These are phyloP conservation scores for Chlamydomonas schloesseri DNA, from an alignment of 139 green algal genomes.

Conservation along the genomic window DNA sequence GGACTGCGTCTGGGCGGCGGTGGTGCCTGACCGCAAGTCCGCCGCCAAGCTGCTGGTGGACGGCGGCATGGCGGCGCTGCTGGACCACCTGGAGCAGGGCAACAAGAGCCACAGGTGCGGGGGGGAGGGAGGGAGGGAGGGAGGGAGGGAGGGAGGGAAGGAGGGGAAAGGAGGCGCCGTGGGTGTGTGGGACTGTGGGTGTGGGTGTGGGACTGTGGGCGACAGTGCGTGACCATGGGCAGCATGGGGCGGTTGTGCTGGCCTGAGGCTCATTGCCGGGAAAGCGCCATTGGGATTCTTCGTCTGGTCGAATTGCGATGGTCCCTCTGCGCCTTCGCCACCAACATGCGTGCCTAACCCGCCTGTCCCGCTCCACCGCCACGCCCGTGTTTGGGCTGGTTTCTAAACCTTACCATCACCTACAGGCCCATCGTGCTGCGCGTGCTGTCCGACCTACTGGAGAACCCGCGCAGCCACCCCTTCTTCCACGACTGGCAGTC, in stretches of 20 bases:
- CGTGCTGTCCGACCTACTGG: constrained; percentile 65
- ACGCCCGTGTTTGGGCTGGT: too few relatives aligned
- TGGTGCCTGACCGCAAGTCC: constrained; percentile 58
- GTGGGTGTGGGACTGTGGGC: too few relatives aligned
- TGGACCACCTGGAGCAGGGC: constrained; percentile 45
- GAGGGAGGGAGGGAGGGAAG: background rate
- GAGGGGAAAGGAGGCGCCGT: background rate
- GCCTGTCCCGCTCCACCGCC: too few relatives aligned
- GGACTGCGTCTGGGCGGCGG: constrained; percentile 60
- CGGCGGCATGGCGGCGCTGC: constrained; percentile 57
- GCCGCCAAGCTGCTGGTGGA: constrained; percentile 55
- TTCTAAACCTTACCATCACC: too few relatives aligned
- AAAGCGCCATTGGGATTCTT: too few relatives aligned
- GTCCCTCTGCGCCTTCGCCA: too few relatives aligned
- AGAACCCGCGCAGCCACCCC: constrained; percentile 52
- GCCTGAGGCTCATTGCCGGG: too few relatives aligned
- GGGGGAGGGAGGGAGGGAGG: background rate
- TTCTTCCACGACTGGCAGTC: constrained; percentile 72
- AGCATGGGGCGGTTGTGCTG: too few relatives aligned
- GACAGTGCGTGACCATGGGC: too few relatives aligned
- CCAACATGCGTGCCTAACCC: too few relatives aligned
- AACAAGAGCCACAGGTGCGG: constrained; percentile 47
- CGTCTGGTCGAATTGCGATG: too few relatives aligned
- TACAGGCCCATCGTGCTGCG: constrained; percentile 55
- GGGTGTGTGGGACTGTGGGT: too few relatives aligned